Base-by-base conservation (phyloP, 202 grass and related monocot species). In the Miscanthus sacchariflorus region DNA sequence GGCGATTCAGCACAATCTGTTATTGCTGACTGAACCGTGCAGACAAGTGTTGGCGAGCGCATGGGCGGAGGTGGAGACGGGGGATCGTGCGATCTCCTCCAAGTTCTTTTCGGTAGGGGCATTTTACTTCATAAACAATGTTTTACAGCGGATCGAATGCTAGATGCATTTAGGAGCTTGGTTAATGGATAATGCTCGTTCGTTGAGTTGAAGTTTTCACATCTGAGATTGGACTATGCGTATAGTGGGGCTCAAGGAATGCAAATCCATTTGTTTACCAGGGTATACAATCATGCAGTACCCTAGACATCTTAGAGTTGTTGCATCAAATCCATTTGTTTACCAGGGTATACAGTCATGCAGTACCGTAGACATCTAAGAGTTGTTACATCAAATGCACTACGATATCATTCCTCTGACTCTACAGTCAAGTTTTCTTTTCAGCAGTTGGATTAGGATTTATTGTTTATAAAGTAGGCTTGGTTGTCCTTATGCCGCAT, bases 21-120 rank as follows among this genome's bases (percentile, higher is more conserved):
- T 33, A 25, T 2, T 13, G 61, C 14, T 21, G 63, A 68, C 63
- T 13, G 63, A 81, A 33, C 8, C 73, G 46, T 18, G 27, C 28
- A 50, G 61, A 68, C 24, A 19, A 45, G 63, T 7, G 64, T 46
- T 14, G 79, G 63, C 0, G 17, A 52, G 43, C 80, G 27, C 65
- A 82, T 82, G 80, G 80, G 66, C 27, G 80, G 65, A 5, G 27
- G 28, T 52, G 80, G 19, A 70, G 44, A 82, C 2, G 66, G 44
- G 79, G 66, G 33, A n/a, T 70, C 80, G 18, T 35, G 45, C 65
- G 68, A 82, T 36, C 46, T 82, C 28, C 66, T 82, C 11, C 80
- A 24, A 9, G 6, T 82, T 6, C 79, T 81, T 82, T 70, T 81
- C 0, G 80, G 80, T 82, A 70, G 1, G 66, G 5, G 43, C 2